Conservation (phyloP, 2,329 filamentous ascomycete genomes). For the Arthrinium puccinioides region DNA sequence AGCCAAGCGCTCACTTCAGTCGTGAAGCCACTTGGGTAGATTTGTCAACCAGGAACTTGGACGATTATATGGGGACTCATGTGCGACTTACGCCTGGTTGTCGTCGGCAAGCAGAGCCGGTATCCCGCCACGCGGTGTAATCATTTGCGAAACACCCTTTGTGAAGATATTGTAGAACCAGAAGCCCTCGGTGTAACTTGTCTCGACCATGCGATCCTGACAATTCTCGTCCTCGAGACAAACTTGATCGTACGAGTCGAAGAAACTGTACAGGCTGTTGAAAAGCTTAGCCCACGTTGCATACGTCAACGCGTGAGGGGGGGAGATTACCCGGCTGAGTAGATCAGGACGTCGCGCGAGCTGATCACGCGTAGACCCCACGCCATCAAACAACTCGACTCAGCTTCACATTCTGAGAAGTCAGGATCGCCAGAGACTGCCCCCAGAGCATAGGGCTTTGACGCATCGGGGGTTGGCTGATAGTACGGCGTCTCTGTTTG, state of each 20-base stretch:
- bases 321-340: conserved; percentile 34
- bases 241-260: conserved; percentile 11
- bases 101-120: too few species aligned
- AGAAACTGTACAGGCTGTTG: background rate
- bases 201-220: conserved; percentile 32
- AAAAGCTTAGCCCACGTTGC: too few species aligned
- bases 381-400: conserved; percentile 24
- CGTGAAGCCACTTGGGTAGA: too few species aligned
- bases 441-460: conserved; percentile 30
- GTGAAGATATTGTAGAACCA: too few species aligned
- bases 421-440: background rate
- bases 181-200: too few species aligned
- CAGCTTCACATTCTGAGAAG: background rate
- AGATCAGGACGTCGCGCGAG: conserved; percentile 36
- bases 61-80: too few species aligned
- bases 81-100: too few species aligned
- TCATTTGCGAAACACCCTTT: too few species aligned
- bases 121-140: too few species aligned
- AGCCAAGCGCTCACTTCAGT: too few species aligned
- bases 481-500: conserved; percentile 36
- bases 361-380: conserved; percentile 46
- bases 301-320: too few species aligned
- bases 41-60: too few species aligned
- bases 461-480: conserved; percentile 34
- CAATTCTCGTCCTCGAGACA: conserved; percentile 40